Base-by-base conservation (phyloP, 1,284 basidiomycete genomes). In the Schizophyllum amplum region DNA sequence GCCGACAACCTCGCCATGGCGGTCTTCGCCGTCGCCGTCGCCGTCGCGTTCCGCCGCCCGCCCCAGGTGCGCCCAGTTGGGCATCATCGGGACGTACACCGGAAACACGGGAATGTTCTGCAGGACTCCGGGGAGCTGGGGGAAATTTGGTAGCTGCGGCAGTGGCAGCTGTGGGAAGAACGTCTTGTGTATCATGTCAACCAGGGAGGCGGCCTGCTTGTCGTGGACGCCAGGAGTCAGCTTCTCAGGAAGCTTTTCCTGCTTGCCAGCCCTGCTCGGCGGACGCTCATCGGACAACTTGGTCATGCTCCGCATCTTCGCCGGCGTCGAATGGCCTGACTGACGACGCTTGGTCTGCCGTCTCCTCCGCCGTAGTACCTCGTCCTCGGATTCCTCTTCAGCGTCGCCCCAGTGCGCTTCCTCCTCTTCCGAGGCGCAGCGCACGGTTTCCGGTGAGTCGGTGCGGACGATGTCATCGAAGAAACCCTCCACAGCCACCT, bases 101-200 rank as follows among this genome's bases (percentile, higher is more conserved):
- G 89, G 87, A 76, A 90, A 89, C n/a, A 87, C 85, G 68, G 87
- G 77, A 0, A 87, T 86, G 58, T 90, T 80, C 61, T 88, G 86
- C 2, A 83, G 84, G 13, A 90, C 69, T 20, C 78, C 79, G 49
- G 59, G 61, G 13, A 62, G 54, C 42, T 60, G 61, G 42, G 69
- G 75, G 23, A 82, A 69, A 33, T 72, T 75, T 20, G 74, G 78
- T 7, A 84, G 68, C 47, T 82, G 78, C 22, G 77, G 80, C 24
- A 80, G 79, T 52, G 84, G 81, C 53, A 89, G 72, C 63, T 87
- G 88, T 2, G 85, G 81, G 50, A 91, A 71, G 7, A 50, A 50
- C 1, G 86, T 87, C 54, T 87, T 82, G 66, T 90, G 86, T 57
- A 91, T 79, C 72, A 86, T 78, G 58, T 85, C 82, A 58, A 86